Percentiles rank a stretch among this genome's conserved stretches.
Conservation (phyloP, 108 stramenopile species). For the Bacterosira constricta region DNA sequence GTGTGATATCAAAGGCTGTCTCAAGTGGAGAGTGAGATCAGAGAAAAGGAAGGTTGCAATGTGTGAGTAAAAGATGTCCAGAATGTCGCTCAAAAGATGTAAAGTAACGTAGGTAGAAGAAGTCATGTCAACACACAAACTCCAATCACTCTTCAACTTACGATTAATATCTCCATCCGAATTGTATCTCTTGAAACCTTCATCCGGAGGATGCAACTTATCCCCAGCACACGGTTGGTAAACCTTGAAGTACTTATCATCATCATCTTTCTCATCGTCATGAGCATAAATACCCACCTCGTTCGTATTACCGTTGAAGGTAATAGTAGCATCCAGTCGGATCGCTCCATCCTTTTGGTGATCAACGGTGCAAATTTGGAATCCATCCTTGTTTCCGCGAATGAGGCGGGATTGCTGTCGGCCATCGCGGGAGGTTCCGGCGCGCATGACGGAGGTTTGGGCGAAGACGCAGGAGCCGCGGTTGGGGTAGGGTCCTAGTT, state of each 20-base stretch:
- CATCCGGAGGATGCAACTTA: conserved; percentile 60
- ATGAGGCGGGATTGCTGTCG: conserved; percentile 87
- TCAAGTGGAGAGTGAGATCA: not conserved
- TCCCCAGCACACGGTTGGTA: conserved; percentile 60
- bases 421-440: conserved; percentile 79
- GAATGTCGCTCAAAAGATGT: not conserved
- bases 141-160: no score
- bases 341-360: conserved; percentile 80
- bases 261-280: conserved; percentile 76
- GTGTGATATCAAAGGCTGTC: conserved; percentile 46
- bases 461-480: conserved; percentile 79
- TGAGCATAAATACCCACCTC: conserved; percentile 77
- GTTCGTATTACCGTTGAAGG: conserved; percentile 51
- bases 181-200: conserved; percentile 54
- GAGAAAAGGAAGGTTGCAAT: not conserved
- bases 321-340: conserved; percentile 67
- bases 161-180: conserved; percentile 47
- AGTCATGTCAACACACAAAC: no score
- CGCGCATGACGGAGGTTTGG: conserved; percentile 90
- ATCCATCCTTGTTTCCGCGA: conserved; percentile 80
- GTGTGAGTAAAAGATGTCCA: not conserved
- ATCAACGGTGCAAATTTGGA: conserved; percentile 90
- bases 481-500: conserved; percentile 76
- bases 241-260: conserved; percentile 81
- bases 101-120: no score